Evolutionary conservation across 2,329 filamentous ascomycete genomes (phyloP).

Genomic region (Coniosporium tulheliwenetii): DNA sequence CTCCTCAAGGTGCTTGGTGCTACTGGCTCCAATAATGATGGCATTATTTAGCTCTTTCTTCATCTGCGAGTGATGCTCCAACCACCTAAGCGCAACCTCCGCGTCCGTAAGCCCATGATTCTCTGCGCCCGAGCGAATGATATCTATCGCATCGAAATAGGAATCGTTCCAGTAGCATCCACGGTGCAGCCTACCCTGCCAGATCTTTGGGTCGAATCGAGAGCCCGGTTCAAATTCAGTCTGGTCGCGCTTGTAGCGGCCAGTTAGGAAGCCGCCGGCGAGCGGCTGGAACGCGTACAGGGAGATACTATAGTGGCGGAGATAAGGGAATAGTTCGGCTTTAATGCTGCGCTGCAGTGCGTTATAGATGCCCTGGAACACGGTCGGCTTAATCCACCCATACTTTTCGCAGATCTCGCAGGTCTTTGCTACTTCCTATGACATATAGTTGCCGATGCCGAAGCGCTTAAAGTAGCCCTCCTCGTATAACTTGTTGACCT

Average conservation of each 20-base stretch:
- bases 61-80: conserved; percentile 25
- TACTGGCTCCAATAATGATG: conserved; percentile 23
- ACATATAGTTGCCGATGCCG: conserved; percentile 30
- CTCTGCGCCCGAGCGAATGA: conserved; percentile 18
- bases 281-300: conserved; percentile 27
- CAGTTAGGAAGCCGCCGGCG: conserved; percentile 30
- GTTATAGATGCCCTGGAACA: conserved; percentile 33
- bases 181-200: conserved; percentile 21
- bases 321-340: conserved; percentile 24
- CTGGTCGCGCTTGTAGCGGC: conserved; percentile 20
- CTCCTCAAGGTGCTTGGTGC: conserved; percentile 19
- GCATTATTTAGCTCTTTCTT: conserved; percentile 17
- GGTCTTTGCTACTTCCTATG: conserved; percentile 32
- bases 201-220: conserved; percentile 23
- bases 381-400: conserved; percentile 25
- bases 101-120: conserved; percentile 25
- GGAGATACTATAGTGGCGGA: conserved; percentile 25
- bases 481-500: conserved; percentile 28
- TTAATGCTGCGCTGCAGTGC: conserved; percentile 22
- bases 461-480: conserved; percentile 30
- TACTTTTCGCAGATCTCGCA: conserved; percentile 26
- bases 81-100: conserved; percentile 31
- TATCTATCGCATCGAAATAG: conserved; percentile 28
- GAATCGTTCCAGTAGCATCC: conserved; percentile 24
- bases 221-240: conserved; percentile 19